These are phyloP conservation scores for Cyberlindnera nakhonratchasimensis DNA, from an alignment of 805 yeast species.

Conservation along the genomic window DNA sequence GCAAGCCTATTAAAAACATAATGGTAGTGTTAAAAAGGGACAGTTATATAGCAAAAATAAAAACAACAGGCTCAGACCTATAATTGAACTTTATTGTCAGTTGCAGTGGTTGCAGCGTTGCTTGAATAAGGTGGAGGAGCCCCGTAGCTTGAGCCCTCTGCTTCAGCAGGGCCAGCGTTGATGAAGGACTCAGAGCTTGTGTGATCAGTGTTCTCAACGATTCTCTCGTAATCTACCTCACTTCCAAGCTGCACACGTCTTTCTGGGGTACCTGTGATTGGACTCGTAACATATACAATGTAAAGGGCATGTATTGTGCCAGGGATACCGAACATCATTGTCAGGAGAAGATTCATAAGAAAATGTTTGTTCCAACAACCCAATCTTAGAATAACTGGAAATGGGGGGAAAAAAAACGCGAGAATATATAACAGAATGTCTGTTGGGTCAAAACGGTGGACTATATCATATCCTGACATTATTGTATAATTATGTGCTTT, in stretches of 20 bases:
- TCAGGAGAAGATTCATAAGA: conserved; percentile 58
- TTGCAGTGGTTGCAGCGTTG: conserved; percentile 2
- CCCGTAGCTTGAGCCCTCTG: not conserved
- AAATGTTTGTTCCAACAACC: conserved; percentile 56
- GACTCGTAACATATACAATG: conserved; percentile 35
- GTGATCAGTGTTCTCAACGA: conserved; percentile 14
- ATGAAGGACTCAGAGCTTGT: not conserved
- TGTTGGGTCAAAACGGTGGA: conserved; percentile 21
- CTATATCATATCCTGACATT: conserved; percentile 7
- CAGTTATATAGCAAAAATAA: not conserved
- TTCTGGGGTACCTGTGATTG: conserved; percentile 18
- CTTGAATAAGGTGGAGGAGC: conserved; percentile 25
- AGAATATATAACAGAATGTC: conserved; percentile 58
- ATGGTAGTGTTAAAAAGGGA: not conserved
- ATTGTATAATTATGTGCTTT: not conserved
- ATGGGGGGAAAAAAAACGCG: conserved; percentile 68
- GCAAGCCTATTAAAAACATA: not conserved
- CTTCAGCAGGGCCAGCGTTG: not conserved
- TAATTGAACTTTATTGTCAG: conserved; percentile 27
- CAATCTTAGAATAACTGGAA: conserved; percentile 64
- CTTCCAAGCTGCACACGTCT: conserved; percentile 14
- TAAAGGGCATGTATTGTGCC: conserved; percentile 67
- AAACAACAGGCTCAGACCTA: no score
- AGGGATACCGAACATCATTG: conserved; percentile 73
- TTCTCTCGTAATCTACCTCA: conserved; percentile 21